phyloP scores from a whole-genome alignment of 2,329 filamentous ascomycete genomes.

The Hymenotorrendiella dingleyae region DNA sequence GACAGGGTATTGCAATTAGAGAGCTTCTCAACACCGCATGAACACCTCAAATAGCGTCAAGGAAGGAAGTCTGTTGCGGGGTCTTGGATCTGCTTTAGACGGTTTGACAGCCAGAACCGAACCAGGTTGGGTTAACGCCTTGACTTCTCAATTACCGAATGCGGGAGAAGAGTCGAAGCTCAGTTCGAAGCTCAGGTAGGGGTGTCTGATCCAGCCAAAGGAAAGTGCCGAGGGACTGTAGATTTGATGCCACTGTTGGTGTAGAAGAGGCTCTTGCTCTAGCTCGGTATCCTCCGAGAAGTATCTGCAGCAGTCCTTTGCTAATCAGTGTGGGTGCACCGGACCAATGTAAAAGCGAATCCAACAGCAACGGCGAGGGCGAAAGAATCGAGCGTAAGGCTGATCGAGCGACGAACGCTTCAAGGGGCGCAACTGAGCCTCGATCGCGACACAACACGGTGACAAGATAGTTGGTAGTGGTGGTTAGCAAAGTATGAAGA shows the following conservation, averaged over 20 bases:
- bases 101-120: conserved; percentile 10
- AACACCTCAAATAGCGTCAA: conserved; percentile 11
- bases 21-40: conserved; percentile 10
- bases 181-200: conserved; percentile 6
- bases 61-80: conserved; percentile 8
- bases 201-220: conserved; percentile 9
- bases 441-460: conserved; percentile 1
- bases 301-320: conserved; percentile 14
- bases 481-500: neutral
- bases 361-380: conserved; percentile 11
- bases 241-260: conserved; percentile 11
- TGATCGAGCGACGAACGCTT: conserved; percentile 6
- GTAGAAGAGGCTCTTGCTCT: conserved; percentile 16
- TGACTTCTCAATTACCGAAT: conserved; percentile 11
- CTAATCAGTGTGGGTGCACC: conserved; percentile 3
- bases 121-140: conserved; percentile 15
- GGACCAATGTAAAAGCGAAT: conserved; percentile 14
- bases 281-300: conserved; percentile 16
- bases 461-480: conserved; percentile 1
- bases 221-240: conserved; percentile 11
- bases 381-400: conserved; percentile 12
- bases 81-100: conserved; percentile 14
- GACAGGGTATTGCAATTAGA: conserved; percentile 3
- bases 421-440: conserved; percentile 8
- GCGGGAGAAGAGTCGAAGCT: conserved; percentile 11